Base-by-base conservation (phyloP, 495 filamentous ascomycete genomes). In the Extremus antarcticus region DNA sequence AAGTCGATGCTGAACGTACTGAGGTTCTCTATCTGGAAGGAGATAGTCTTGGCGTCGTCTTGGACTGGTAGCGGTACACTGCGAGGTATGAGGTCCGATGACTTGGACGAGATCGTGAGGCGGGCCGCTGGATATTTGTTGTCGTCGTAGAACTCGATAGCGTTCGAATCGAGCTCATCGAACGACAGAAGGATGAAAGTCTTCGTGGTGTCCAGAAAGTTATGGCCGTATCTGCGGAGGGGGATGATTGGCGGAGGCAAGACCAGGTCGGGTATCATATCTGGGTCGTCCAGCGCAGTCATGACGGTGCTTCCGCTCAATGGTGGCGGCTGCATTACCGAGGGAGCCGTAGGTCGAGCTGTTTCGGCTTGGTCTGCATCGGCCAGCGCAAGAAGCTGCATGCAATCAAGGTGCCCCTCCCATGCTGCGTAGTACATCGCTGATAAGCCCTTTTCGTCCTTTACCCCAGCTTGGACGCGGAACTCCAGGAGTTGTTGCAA, bases 361-460 rank as follows among this genome's bases (percentile, higher is more conserved):
- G 48, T 45, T 0, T 46, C 49, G 9, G 29, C 51, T 20, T 48
- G 19, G 3, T 53, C 43, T 10, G 47, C 51, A 22, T 25, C 41
- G 13, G 35, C 49, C 21, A 54, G 55, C 4, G 61, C 61, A 19
- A 98, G 80, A 15, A 94, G 78, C 51, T 84, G 78, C 86, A 98
- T 96, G 68, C 91, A 96, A 65, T 91, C 86, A 50, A 95, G 70
- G 66, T 96, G 87, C 0, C 94, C 94, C 74, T 98, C 92, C 94
- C 94, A 98, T 0, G 91, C 89, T 19, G 92, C 94, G 71, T 98
- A 97, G 68, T 98, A 97, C 86, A 96, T 87, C 8, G 92, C 90
- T 3, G 90, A 87, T 7, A 95, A 75, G 19, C 83, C 85, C 68
- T 97, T 97, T 68, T 98, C 92, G 64, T 98, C 92, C 24, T 84